Percentiles rank a stretch among this genome's conserved stretches.
These are phyloP conservation scores for Bipolaris oryzae DNA, from an alignment of 2,329 filamentous ascomycete genomes.

Conservation along the genomic window DNA sequence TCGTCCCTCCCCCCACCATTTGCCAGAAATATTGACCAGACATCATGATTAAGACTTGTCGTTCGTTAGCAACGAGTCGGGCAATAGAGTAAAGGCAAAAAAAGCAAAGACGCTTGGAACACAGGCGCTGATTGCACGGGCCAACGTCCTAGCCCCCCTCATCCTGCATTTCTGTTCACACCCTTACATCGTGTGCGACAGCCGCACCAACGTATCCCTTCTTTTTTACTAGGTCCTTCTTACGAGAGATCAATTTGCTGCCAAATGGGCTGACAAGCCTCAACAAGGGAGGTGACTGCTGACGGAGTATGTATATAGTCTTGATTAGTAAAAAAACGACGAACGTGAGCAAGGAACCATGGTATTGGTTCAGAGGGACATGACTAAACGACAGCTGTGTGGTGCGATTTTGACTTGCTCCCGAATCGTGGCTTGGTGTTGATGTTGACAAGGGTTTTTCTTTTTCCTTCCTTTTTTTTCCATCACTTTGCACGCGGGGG, in stretches of 20 bases:
- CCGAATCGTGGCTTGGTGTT: conserved; percentile 5
- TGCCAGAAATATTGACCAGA: conserved; percentile 8
- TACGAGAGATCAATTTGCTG: conserved; percentile 6
- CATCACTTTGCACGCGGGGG: not conserved
- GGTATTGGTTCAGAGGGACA: conserved; percentile 5
- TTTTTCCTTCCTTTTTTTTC: not conserved
- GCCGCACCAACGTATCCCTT: conserved; percentile 14
- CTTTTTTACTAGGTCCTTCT: conserved; percentile 11
- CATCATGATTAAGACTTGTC: conserved; percentile 9
- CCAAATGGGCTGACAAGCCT: conserved; percentile 2
- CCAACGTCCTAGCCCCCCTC: conserved; percentile 3
- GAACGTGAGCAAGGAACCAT: conserved; percentile 9
- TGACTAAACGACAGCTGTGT: not conserved
- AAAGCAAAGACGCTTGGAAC: conserved; percentile 21
- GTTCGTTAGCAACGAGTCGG: conserved; percentile 5
- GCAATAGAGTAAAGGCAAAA: conserved; percentile 6
- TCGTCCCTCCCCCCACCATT: not conserved
- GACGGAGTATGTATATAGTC: not conserved
- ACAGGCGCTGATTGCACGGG: conserved; percentile 10
- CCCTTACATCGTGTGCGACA: conserved; percentile 13
- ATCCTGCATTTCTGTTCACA: conserved; percentile 14
- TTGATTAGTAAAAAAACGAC: not conserved
- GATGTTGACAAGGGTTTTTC: not conserved
- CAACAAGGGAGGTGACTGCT: conserved; percentile 1
- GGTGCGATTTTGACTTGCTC: conserved; percentile 1